A percentile compares a stretch with the other conserved stretches of the same genome.
Evolutionary conservation across 2,329 filamentous ascomycete species (phyloP).

Genomic region (Aspergillus candidus): DNA sequence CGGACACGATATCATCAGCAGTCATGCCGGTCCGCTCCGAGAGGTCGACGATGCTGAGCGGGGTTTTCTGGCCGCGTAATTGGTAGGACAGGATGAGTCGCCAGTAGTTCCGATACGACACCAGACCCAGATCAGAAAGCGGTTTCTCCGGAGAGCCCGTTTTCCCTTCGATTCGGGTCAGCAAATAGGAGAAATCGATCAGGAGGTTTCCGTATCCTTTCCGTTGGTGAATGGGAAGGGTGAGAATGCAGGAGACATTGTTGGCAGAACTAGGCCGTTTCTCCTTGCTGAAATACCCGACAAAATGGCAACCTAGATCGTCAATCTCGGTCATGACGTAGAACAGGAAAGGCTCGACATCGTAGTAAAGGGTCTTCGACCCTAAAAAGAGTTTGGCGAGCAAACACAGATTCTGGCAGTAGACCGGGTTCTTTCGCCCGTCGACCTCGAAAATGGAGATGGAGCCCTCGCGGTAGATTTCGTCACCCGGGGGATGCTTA

Average conservation of each 20-base stretch:
- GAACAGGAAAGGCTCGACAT: conserved; percentile 98
- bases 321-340: conserved; percentile 93
- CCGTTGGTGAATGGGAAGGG: conserved; percentile 90
- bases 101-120: conserved; percentile 98
- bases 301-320: conserved; percentile 84
- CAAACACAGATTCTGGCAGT: conserved; percentile 92
- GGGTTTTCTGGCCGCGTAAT: conserved; percentile 58
- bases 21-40: conserved; percentile 93
- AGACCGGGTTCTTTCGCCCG: conserved; percentile 85
- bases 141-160: conserved; percentile 96
- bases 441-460: conserved; percentile 98
- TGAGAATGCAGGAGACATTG: conserved; percentile 96
- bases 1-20: conserved; percentile 90
- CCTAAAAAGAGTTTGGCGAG: conserved; percentile 95
- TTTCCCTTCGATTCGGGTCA: conserved; percentile 87
- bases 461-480: conserved; percentile 92
- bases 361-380: conserved; percentile 97
- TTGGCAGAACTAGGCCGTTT: conserved; percentile 92
- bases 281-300: conserved; percentile 99
- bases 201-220: conserved; percentile 95
- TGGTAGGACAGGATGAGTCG: conserved; percentile 81
- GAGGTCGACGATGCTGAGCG: conserved; percentile 49
- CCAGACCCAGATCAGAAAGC: conserved; percentile 92
- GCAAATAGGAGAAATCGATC: conserved; percentile 96
- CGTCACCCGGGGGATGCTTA: conserved; percentile 94